Base-by-base conservation (phyloP, 2,329 filamentous ascomycete genomes). In the Dendryphion nanum region DNA sequence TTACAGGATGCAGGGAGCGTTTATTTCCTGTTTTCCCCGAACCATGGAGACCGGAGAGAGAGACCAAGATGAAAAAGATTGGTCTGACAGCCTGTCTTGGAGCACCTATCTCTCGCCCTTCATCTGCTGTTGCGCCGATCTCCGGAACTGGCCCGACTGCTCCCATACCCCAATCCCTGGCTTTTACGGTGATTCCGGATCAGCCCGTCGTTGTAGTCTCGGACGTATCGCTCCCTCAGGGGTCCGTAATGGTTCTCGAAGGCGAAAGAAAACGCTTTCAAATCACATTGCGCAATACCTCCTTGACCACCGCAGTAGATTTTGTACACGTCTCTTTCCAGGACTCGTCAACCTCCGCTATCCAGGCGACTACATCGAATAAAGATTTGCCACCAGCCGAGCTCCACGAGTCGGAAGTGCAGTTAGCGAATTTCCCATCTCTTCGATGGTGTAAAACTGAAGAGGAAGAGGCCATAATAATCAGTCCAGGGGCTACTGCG, bases 171-270 rank as follows among this genome's bases (percentile, higher is more conserved):
- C 54, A 63, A 28, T 71, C 63, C 5, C 60, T 90, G 33, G 73
- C 75, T 17, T 74, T 94, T 29, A 88, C 79, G 36, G 87, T 95
- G 17, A 89, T 96, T 40, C 76, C 82, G 3, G 74, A 81, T 30
- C 89, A 96, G 60, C 93, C 93, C 5, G 69, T 87, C 3, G 71
- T 97, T 3, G 70, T 82, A 3, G 76, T 96, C 15, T 84, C 86
- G 55, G 83, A 83, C 6, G 85, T 84, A 3, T 88, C 85, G 10
- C 74, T 96, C 1, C 80, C 85, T 0, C 90, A 96, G 56, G 87
- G 86, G 16, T 86, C 89, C 7, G 72, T 95, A 23, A 96, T 95
- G 89, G 77, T 98, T 8, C 74, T 98, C 5, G 91, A 97, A 68
- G 93, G 93, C 30, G 91, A 98, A 65, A 79, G 78, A 16, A 83